Base-by-base conservation (phyloP, 805 yeast species). In the Hanseniaspora mollemarum region DNA sequence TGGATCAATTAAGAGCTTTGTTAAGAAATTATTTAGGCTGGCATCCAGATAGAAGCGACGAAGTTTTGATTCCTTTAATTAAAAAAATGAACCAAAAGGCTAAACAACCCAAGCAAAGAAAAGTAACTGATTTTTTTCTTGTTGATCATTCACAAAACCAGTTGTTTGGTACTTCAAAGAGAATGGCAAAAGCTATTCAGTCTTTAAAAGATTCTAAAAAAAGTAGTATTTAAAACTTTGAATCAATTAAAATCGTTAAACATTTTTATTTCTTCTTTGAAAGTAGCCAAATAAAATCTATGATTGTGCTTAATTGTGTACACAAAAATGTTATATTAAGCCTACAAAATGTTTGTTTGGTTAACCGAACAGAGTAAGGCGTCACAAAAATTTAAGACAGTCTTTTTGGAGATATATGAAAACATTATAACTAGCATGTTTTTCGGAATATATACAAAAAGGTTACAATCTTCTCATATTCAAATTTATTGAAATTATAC, bases 21-120 rank as follows among this genome's bases (percentile, higher is more conserved):
- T 68, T 92, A 63, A 75, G 75, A 74, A 70, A 67, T 42, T 77
- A 77, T 41, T 78, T 87, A 8, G 87, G 88, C 2, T 94, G 99
- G 96, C 67, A 74, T 2, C 78, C 78, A 58, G 79, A 73, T 8
- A 73, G 77, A 53, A 81, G 86, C 2, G 94, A 90, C 60, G 88
- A 85, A 59, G 80, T 87, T 2, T 68, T 92, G 61, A 72, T 88
- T 18, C 99, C 98, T 2, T 75, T 92, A 51, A 81, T 92, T 16
- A 74, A 80, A 57, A 87, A 82, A 57, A 74, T 87, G 68, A 87
- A 87, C 62, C 72, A 74, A 55, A 76, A 79, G 54, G 70, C 71
- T 55, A 65, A 71, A 44, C 72, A 72, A 53, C 77, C 78, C 0
- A 67, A 70, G 22, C 90, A 83, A 58, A 64, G 76, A 2, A 78